Evolutionary conservation across 305 asterid species (phyloP).

Genomic region (Plantago coronopus): DNA sequence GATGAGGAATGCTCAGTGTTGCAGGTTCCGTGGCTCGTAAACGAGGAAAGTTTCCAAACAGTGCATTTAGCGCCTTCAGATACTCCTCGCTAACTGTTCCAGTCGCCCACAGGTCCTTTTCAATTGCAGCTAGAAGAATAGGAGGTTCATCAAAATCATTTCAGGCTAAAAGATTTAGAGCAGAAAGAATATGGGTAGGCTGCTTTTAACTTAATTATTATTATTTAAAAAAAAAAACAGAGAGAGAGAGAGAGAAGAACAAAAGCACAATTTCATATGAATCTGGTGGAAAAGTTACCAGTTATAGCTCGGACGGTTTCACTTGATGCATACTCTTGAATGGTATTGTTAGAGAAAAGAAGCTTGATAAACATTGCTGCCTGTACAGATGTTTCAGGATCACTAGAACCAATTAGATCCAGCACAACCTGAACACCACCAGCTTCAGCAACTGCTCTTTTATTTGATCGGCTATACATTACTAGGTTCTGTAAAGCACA

Average conservation of each 20-base stretch:
- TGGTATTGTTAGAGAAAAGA: conserved; percentile 89
- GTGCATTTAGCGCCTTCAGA: conserved; percentile 85
- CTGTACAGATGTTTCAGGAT: conserved; percentile 91
- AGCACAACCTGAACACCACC: conserved; percentile 99
- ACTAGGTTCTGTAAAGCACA: conserved; percentile 98
- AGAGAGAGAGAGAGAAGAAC: no score
- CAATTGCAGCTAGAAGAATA: conserved; percentile 60
- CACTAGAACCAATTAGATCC: conserved; percentile 93
- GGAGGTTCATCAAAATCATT: not conserved
- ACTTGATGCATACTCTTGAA: conserved; percentile 99
- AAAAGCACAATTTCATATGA: no score
- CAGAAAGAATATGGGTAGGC: no score
- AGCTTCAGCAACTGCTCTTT: conserved; percentile 99
- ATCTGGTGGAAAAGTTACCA: conserved; percentile 48
- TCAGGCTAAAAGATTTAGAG: conserved; percentile 1
- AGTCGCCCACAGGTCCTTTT: conserved; percentile 90
- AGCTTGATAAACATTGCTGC: conserved; percentile 97
- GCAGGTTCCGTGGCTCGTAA: conserved; percentile 98
- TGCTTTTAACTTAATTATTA: no score
- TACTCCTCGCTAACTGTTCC: conserved; percentile 94
- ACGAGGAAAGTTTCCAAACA: conserved; percentile 95
- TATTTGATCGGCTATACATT: conserved; percentile 91
- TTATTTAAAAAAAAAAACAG: no score
- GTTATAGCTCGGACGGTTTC: conserved; percentile 99
- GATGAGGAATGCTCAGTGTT: conserved; percentile 92